Conservation (phyloP, 805 yeast species). For the Saturnispora hagleri region DNA sequence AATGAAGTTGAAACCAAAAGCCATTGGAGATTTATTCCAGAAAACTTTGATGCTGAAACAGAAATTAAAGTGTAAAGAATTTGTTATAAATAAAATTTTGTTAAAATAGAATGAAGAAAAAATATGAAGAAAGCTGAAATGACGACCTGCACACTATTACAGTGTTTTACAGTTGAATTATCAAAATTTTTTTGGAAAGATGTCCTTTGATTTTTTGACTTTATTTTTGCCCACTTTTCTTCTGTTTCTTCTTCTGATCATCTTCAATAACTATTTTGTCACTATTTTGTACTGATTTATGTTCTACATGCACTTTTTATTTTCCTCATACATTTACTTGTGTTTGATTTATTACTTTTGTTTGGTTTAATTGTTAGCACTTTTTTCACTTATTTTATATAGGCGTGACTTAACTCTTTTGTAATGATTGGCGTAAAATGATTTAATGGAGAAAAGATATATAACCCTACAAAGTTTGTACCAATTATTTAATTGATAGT, state of each 20-base stretch:
- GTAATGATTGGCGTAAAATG: neutral
- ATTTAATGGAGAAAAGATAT: neutral
- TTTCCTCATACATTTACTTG: neutral
- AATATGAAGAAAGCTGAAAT: neutral
- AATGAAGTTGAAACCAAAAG: conserved; percentile 40
- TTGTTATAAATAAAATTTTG: no score
- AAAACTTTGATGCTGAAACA: conserved; percentile 47
- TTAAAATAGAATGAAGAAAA: neutral
- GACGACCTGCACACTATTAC: neutral
- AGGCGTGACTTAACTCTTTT: neutral
- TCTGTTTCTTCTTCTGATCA: neutral
- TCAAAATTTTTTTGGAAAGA: no score
- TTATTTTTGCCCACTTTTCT: neutral
- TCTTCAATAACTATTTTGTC: neutral
- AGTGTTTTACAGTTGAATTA: neutral
- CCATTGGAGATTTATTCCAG: conserved; percentile 65
- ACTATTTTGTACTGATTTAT: neutral
- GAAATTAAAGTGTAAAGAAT: conserved; percentile 39
- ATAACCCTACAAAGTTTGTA: neutral
- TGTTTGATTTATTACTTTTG: neutral
- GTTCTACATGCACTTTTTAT: neutral
- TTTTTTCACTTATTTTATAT: neutral
- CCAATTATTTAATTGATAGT: neutral
- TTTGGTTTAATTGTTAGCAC: neutral
- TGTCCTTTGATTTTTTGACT: neutral